Base-by-base conservation (phyloP, 169 alveolate genomes). In the Plasmodium yoelii region DNA sequence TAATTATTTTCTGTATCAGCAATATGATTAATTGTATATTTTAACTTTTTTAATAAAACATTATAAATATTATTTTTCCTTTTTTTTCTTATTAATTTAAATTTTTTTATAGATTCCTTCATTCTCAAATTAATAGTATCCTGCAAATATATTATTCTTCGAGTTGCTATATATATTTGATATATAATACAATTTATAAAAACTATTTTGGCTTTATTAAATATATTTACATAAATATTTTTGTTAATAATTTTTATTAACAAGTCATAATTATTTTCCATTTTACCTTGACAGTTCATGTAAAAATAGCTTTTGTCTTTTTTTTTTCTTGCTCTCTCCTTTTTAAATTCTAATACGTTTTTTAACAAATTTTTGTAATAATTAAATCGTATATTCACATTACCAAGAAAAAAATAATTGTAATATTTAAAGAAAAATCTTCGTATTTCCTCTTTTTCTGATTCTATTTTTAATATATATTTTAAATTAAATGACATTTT, bases 131-230 rank as follows among this genome's bases (percentile, higher is more conserved):
- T 69, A 28, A 46, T 46, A 34, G 42, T 2, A 46, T 46, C 51
- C 26, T 15, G n/a, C 24, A 69, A 18, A 46, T 69, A 69, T 5
- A 69, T 19, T 19, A 69, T 69, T 69, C 77, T 44, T 9, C 77
- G 18, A 18, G 65, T 2, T 13, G 88, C 63, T n/a, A 69, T 10
- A 56, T 77, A 77, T 22, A 77, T 8, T 44, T 77, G 77, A 59
- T 77, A 77, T 8, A 64, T 51, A 19, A 77, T 42, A 18, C 26
- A 64, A 64, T 56, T 77, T n/a, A 64, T 18, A 57, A 77, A 77
- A 7, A 69, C 18, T 12, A 77, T 69, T 46, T 44, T 64, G 18
- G 75, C 88, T 15, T 63, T 51, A 24, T 77, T 77, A 2, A 67
- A 13, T 42, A 77, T 49, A 13, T 77, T 46, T 34, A 77, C 49